phyloP scores from a whole-genome alignment of 331 rosid species.

The Pyracantha coccinea region DNA sequence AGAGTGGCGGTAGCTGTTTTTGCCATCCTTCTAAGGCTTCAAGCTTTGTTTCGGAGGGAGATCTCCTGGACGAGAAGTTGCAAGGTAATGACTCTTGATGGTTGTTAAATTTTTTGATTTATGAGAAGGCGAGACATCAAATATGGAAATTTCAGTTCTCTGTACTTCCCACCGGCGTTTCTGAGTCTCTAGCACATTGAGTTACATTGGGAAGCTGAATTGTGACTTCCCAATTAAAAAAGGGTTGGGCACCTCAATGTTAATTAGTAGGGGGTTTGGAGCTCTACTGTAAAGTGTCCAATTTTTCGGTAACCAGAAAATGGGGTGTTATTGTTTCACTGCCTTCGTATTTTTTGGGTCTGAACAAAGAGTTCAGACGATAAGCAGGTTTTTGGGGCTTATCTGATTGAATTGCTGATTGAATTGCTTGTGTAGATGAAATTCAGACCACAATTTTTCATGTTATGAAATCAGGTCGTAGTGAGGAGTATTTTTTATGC shows the following conservation, averaged over 20 bases:
- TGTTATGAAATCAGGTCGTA: neutral
- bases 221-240: neutral
- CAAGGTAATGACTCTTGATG: neutral
- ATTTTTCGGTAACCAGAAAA: constrained; percentile 6
- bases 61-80: constrained; percentile 10
- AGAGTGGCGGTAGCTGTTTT: constrained; percentile 53
- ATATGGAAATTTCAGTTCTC: constrained; percentile 4
- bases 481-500: neutral
- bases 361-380: constrained; percentile 16
- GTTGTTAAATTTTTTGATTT: neutral
- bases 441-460: neutral
- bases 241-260: neutral
- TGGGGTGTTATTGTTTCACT: constrained; percentile 9
- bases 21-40: neutral
- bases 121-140: neutral
- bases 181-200: neutral
- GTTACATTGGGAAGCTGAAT: constrained; percentile 1
- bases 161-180: constrained; percentile 2
- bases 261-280: constrained; percentile 1
- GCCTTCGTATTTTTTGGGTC: constrained; percentile 9
- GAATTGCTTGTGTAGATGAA: constrained; percentile 34
- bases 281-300: constrained; percentile 11
- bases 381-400: constrained; percentile 53
- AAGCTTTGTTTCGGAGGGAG: neutral
- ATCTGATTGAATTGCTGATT: constrained; percentile 38